Conservation (phyloP, 352 stramenopile species). For the Pelagophyceae sp. region DNA sequence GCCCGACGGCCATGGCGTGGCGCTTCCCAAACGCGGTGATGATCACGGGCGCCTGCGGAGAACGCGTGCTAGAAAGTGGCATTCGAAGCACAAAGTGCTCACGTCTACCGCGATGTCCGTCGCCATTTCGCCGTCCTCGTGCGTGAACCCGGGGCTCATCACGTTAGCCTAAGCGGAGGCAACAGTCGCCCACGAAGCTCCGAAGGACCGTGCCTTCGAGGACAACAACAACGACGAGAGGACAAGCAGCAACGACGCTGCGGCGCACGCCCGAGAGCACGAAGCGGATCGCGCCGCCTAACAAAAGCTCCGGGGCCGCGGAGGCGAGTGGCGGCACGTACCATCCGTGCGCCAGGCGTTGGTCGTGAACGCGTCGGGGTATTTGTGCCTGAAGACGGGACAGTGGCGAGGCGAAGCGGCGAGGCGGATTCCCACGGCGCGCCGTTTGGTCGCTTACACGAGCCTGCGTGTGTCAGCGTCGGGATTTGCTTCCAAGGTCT, state of each 20-base stretch:
- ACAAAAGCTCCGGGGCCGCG: background rate
- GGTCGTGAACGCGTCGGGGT: background rate
- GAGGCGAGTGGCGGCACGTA: background rate
- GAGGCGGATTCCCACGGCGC: too few species aligned
- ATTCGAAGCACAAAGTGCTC: background rate
- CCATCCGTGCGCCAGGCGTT: background rate
- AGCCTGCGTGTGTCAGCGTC: too few species aligned
- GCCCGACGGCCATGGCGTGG: slow-evolving; percentile 17
- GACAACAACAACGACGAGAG: too few species aligned
- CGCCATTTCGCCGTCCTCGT: slow-evolving; percentile 19
- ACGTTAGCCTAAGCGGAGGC: too few species aligned
- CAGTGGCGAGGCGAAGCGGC: too few species aligned
- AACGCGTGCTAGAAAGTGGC: background rate
- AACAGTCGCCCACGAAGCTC: too few species aligned
- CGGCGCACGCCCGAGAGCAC: slow-evolving; percentile 27
- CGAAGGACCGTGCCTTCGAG: too few species aligned
- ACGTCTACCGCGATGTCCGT: slow-evolving; percentile 19
- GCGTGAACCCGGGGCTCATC: slow-evolving; percentile 29
- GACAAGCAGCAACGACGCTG: too few species aligned
- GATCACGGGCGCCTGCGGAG: slow-evolving; percentile 23
- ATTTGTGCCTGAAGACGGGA: slow-evolving; percentile 10
- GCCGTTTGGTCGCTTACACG: too few species aligned
- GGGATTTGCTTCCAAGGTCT: too few species aligned
- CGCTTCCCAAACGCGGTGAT: slow-evolving; percentile 15
- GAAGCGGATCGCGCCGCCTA: slow-evolving; percentile 25